Percentiles rank a stretch among this genome's conserved stretches.
Evolutionary conservation across 805 yeast genomes (phyloP).

Genomic region (Trichomonascus vanleenenianus): DNA sequence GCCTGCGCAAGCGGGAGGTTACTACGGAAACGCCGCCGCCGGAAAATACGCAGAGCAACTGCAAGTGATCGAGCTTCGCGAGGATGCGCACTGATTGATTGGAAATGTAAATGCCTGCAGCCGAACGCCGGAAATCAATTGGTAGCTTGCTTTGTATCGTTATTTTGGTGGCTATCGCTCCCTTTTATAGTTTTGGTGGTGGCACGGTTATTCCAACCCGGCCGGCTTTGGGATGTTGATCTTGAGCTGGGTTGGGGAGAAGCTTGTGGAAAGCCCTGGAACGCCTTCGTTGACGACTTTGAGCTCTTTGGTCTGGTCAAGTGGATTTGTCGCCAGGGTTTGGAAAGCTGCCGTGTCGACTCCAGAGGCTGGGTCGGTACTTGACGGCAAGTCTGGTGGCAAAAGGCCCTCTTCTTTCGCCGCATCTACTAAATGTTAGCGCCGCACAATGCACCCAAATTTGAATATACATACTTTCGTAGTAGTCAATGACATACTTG

Average conservation of each 20-base stretch:
- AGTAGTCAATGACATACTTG: conserved; percentile 63
- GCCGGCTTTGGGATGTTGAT: not conserved
- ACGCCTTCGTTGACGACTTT: conserved; percentile 7
- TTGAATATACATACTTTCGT: conserved; percentile 37
- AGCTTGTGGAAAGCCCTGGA: conserved; percentile 12
- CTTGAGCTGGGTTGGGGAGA: not conserved
- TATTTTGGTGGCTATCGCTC: too few species aligned
- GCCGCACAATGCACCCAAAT: not conserved
- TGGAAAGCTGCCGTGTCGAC: not conserved
- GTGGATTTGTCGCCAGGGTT: not conserved
- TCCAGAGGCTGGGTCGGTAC: not conserved
- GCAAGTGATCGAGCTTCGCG: not conserved
- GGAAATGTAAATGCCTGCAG: too few species aligned
- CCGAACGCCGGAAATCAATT: too few species aligned
- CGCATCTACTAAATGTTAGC: conserved; percentile 6
- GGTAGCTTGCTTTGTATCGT: too few species aligned
- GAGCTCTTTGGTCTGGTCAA: conserved; percentile 11
- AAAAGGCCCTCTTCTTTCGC: conserved; percentile 14
- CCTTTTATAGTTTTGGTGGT: too few species aligned
- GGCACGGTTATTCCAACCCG: not conserved
- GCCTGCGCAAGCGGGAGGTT: not conserved
- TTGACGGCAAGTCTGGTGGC: conserved; percentile 7
- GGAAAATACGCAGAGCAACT: not conserved
- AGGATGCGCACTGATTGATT: too few species aligned
- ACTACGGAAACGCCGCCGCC: not conserved